Base-by-base conservation (phyloP, 2,329 filamentous ascomycete genomes). In the Bipolaris oryzae region DNA sequence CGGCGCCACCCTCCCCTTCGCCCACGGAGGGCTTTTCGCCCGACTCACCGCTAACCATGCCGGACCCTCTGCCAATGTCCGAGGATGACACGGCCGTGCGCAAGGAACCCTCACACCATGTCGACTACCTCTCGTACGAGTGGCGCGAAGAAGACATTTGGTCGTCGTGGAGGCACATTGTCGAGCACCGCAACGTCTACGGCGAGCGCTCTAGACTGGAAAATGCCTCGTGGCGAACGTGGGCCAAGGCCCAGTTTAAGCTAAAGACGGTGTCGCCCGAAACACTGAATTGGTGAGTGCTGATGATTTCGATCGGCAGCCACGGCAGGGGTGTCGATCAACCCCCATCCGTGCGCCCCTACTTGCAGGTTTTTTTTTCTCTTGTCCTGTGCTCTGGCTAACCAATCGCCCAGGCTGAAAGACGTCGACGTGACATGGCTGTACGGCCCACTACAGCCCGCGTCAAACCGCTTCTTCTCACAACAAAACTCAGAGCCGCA, bases 371-470 rank as follows among this genome's bases (percentile, higher is more conserved):
- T 57, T 57, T 53, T 50, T 62, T 55, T 44, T 44, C 41, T 44
- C 54, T 42, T 11, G 39, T 45, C 25, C 33, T 41, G 50, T 39
- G 35, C 48, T 20, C 21, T 13, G 41, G 54, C 75, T 81, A 65
- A 81, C 63, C 4, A 38, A 44, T 49, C 48, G 48, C 34, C 44
- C 69, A 96, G 92, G 93, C 82, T 97, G 58, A 99, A 98, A 75
- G 95, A 98, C 69, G 95, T 90, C 74, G 94, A 99, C 76, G 92
- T 97, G 31, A 97, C 94, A 43, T 99, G 94, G 95, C 82, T 99
- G 1, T 99, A 98, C 71, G 95, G 95, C 0, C 95, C 95, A 11
- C 78, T 97, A 46, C 94, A 96, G 74, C 89, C 89, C 1, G 88
- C 89, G 20, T 80, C 82, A 3, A 84, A 82, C 52, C 85, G 82